A percentile compares a stretch with the other conserved stretches of the same genome.
These are phyloP conservation scores for Fibroporia radiculosa DNA, from an alignment of 768 basidiomycete species.

Conservation along the genomic window DNA sequence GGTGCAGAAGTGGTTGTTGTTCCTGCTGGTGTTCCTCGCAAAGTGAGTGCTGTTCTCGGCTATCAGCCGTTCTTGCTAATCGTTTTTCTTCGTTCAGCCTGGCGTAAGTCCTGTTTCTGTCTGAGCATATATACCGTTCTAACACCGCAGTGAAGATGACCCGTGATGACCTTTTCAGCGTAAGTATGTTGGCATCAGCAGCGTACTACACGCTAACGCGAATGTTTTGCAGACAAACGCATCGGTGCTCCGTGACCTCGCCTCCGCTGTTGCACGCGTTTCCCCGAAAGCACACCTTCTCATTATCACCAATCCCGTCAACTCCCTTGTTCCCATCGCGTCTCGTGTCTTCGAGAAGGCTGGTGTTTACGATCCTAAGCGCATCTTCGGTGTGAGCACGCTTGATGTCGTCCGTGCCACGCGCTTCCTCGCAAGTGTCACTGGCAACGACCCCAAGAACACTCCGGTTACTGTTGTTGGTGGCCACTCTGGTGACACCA, in stretches of 20 bases:
- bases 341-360: slow-evolving; percentile 86
- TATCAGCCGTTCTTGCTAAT: slow-evolving; percentile 18
- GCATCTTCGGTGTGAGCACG: slow-evolving; percentile 94
- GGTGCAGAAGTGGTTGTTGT: slow-evolving; percentile 92
- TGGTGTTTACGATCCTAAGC: slow-evolving; percentile 84
- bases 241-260: slow-evolving; percentile 95
- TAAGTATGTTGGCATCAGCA: slow-evolving; percentile 29
- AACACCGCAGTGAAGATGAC: slow-evolving; percentile 62
- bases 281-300: slow-evolving; percentile 88
- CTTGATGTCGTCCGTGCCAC: slow-evolving; percentile 96
- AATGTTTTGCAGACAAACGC: slow-evolving; percentile 71
- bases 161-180: slow-evolving; percentile 95
- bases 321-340: slow-evolving; percentile 96
- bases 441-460: slow-evolving; percentile 56
- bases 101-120: slow-evolving; percentile 54
- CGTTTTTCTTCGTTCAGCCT: slow-evolving; percentile 41
- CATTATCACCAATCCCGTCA: slow-evolving; percentile 99
- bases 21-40: slow-evolving; percentile 98
- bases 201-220: not conserved
- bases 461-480: slow-evolving; percentile 82
- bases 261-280: slow-evolving; percentile 76
- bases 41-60: slow-evolving; percentile 45
- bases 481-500: slow-evolving; percentile 96
- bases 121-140: slow-evolving; percentile 12
- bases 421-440: slow-evolving; percentile 76